A percentile compares a stretch with the other conserved stretches of the same genome.
phyloP scores from a whole-genome alignment of 208 protist genomes.

The Naegleria gruberi region DNA sequence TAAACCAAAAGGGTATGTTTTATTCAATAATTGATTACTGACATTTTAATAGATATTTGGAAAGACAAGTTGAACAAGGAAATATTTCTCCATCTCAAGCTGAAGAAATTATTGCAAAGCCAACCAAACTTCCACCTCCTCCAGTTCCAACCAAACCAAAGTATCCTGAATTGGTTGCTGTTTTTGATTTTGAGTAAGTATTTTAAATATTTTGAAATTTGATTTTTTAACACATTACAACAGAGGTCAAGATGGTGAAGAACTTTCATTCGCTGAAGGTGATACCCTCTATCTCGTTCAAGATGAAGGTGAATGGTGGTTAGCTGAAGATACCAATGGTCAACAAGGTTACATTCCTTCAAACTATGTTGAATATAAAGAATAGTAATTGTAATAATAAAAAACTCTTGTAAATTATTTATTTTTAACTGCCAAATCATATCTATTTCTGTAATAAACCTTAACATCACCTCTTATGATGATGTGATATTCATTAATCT shows the following conservation, averaged over 20 bases:
- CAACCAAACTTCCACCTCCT: slow-evolving; percentile 9
- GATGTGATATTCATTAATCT: no score
- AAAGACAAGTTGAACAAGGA: background rate
- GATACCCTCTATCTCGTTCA: background rate
- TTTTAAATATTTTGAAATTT: background rate
- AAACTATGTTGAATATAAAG: background rate
- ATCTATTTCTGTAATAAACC: no score
- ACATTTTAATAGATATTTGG: background rate
- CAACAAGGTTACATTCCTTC: slow-evolving; percentile 6
- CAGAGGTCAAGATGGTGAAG: background rate
- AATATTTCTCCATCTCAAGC: background rate
- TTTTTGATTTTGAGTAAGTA: background rate
- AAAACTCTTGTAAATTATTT: no score
- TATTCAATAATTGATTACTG: background rate
- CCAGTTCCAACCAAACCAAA: slow-evolving; percentile 8
- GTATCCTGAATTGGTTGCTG: background rate
- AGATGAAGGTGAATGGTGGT: slow-evolving; percentile 14
- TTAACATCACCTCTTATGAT: no score
- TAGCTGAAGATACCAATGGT: background rate
- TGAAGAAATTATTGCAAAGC: background rate
- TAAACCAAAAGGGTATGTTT: background rate
- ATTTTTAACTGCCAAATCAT: no score
- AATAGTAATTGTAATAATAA: background rate
- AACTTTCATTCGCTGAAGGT: background rate
- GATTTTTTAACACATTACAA: background rate